Evolutionary conservation across 371 early-diverging fungal genomes (phyloP), one percentile per base, ranked within the genome.

Genomic region (Rhizopus delemar): DNA sequence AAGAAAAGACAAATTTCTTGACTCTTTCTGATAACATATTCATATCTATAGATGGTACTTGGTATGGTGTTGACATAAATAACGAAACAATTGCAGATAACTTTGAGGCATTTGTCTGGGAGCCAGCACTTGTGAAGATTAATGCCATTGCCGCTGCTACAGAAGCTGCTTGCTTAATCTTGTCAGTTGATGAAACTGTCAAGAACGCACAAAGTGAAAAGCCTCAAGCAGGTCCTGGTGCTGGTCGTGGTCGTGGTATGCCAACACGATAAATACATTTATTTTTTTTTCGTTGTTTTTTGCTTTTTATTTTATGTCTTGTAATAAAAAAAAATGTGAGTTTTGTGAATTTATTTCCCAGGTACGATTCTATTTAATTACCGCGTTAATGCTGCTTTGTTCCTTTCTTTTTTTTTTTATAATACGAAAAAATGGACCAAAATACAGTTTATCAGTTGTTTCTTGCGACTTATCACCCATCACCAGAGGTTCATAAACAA

Each of bases 121-220:
- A 99, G 84, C 99, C 99, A 13, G 91, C 98, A 45, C 83, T 97
- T 52, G 97, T 99, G 65, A 99, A 99, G 89, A 93, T 87, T 62
- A 99, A 99, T 77, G 93, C 95, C 67, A 87, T 99, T 63, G 84
- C 95, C 51, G 92, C 97, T 46, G 97, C 99, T 43, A 86, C 96
- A 35, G 97, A 97, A 74, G 99, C 99, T 36, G 99, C 97, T 2
- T 96, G 95, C 67, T 72, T 98, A 73, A 90, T 98, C 51, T 81
- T 98, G 53, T 91, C 92, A 49, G 96, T 98, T 22, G 99, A 98
- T 72, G 98, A 98, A 75, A 98, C 98, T 34, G 88, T 98, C 49
- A 94, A 86, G 81, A 86, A 85, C 59, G 81, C 81, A 49, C 80
- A 79, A 61, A 80, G 84, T 45, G 83, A 86, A 56, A 82, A 86